Evolutionary conservation across 2,329 filamentous ascomycete genomes (phyloP), one percentile per base, ranked within the genome.

Genomic region (Penicillium griseofulvum): DNA sequence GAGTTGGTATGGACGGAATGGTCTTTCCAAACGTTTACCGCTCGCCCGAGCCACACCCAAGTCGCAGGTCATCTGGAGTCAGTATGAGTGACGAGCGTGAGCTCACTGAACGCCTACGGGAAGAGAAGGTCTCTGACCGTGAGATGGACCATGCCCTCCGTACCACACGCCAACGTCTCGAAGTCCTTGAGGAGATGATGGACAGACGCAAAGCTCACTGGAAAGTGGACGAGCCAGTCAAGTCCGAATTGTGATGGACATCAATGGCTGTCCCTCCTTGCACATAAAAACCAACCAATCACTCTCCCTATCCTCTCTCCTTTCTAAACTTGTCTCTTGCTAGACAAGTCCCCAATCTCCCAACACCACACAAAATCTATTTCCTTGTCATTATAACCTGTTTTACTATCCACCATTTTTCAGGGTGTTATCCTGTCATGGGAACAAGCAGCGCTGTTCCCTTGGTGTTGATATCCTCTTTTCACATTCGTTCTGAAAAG

Each of bases 121-220:
- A 87, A 64, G 85, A 87, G 54, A 85, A 81, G 45, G 89, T 93
- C 83, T 84, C 85, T 44, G 84, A 89, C 64, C 80, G 84, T 33
- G 87, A 94, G 69, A 82, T 96, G 56, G 83, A 86, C 60, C 85
- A 95, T 76, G 89, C 91, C 19, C 93, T 97, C 57, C 80, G 83
- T 51, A 84, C 96, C 29, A 97, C 93, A 3, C 90, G 97, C 70
- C 88, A 96, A 77, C 88, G 90, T 67, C 76, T 99, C 31, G 81
- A 83, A 52, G 83, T 88, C 39, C 75, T 99, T 59, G 92, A 92
- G 73, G 81, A 83, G 39, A 88, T 90, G 29, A 81, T 93, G 49
- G 82, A 83, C 59, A 81, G 80, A 68, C 85, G 81, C 69, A 82
- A 78, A 64, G 58, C 54, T 1, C 59, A 68, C 24, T 49, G 55